Evolutionary conservation across 2,329 filamentous ascomycete species (phyloP), one percentile per base, ranked within the genome.

Genomic region (Ceratocystis lukuohia): DNA sequence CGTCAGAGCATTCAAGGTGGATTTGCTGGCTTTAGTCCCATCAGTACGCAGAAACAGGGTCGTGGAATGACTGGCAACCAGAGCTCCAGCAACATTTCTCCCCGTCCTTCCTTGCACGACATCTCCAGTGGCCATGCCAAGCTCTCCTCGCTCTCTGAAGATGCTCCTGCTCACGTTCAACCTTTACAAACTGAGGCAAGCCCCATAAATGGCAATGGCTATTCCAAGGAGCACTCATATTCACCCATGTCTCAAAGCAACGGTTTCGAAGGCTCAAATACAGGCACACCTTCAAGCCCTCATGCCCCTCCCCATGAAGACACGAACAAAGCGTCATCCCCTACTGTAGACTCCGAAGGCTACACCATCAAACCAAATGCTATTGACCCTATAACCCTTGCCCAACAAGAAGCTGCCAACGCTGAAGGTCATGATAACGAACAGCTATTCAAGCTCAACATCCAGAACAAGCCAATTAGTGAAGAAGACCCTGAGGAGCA

Each of bases 371-470:
- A 87, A 0, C 80, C 84, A 0, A 78, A 83, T 1, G 79, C 80
- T 71, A 80, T 85, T 70, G 79, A 87, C 73, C 80, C 85, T 2
- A 88, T 93, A 67, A 87, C 88, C 0, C 84, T 87, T 72, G 89
- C 88, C 6, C 82, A 91, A 74, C 80, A 81, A 56, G 88, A 91
- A 72, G 84, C 82, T 7, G 65, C 62, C 7, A 20, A 6, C 2
- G 80, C 80, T 65, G 75, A 75, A 63, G 78, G 76, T 12, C 84
- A 86, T 62, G 84, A 86, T 56, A 76, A 75, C 4, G 84, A 87
- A n/a, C 82, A 85, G 61, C 78, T 85, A 7, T 91, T 91, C 77
- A 93, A 89, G 74, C 81, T 95, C 64, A 90, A 85, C 72, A 95
- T 95, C 64, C 82, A 87, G 69, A 88, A 88, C 70, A 85, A 88